phyloP scores from a whole-genome alignment of 345 rosid species.

The Aegle marmelos region DNA sequence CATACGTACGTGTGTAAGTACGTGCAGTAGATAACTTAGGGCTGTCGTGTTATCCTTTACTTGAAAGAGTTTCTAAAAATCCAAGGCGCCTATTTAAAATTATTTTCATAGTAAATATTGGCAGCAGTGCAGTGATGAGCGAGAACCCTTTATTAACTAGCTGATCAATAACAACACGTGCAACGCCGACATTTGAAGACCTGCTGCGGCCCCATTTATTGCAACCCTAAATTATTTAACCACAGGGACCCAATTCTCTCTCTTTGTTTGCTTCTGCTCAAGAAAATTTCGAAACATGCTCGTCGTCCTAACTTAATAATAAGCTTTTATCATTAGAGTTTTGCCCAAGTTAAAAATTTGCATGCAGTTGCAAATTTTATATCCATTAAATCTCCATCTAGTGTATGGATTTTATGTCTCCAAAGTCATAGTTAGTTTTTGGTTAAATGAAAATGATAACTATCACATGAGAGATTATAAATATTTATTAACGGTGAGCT shows the following conservation, averaged over 20 bases:
- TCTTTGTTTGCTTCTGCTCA: background rate
- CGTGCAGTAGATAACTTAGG: background rate
- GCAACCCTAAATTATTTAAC: background rate
- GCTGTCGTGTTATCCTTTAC: constrained; percentile 29
- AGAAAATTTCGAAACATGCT: background rate
- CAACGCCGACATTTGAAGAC: constrained; percentile 42
- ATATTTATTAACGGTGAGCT: too few species aligned
- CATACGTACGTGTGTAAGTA: too few species aligned
- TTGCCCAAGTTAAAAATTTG: background rate
- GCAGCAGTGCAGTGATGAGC: background rate
- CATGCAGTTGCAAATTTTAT: too few species aligned
- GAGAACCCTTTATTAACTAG: constrained; percentile 11
- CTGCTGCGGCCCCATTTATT: constrained; percentile 5
- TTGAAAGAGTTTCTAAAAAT: constrained; percentile 20
- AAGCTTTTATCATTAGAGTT: background rate
- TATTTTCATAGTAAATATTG: background rate
- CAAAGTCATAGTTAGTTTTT: too few species aligned
- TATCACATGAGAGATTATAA: too few species aligned
- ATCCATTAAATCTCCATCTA: too few species aligned
- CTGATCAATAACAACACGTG: constrained; percentile 34
- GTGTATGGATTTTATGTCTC: too few species aligned
- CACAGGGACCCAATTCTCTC: background rate
- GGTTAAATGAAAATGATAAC: too few species aligned
- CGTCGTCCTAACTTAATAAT: background rate
- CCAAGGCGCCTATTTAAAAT: constrained; percentile 2